Percentiles rank a stretch among this genome's conserved stretches.
These are phyloP conservation scores for Naegleria gruberi DNA, from an alignment of 208 protist genomes.

Conservation along the genomic window DNA sequence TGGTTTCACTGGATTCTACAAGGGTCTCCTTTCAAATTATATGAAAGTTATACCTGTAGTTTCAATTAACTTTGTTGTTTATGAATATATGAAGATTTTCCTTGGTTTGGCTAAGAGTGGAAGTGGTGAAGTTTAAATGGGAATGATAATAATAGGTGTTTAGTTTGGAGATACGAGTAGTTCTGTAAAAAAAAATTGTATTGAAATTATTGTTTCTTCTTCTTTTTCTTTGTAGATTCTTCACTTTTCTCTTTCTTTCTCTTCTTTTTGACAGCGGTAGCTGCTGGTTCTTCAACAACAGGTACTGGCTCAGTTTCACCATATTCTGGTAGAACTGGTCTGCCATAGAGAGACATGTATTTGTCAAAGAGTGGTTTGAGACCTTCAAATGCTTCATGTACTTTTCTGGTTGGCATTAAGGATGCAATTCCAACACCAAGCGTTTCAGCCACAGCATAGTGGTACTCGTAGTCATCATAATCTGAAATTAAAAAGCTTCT, in stretches of 20 bases:
- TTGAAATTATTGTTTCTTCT: not conserved
- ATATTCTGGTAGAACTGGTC: not conserved
- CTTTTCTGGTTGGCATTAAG: not conserved
- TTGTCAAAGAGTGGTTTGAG: not conserved
- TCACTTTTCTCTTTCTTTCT: not conserved
- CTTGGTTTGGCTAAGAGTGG: not conserved
- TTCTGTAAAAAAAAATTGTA: not conserved
- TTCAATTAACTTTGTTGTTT: conserved; percentile 38
- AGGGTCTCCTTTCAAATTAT: conserved; percentile 39
- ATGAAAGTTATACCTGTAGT: conserved; percentile 38
- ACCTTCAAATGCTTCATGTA: not conserved
- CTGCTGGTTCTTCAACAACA: not conserved
- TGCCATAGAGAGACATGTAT: not conserved
- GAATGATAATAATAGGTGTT: not conserved
- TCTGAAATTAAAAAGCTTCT: not conserved
- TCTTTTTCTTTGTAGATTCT: not conserved
- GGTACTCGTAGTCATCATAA: not conserved
- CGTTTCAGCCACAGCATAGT: not conserved
- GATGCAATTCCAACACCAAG: not conserved
- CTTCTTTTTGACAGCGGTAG: not conserved
- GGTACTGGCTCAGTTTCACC: not conserved
- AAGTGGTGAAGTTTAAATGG: not conserved
- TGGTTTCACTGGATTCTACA: conserved; percentile 38
- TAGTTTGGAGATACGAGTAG: not conserved
- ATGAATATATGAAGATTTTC: conserved; percentile 39